Evolutionary conservation across 805 yeast genomes (phyloP).

Genomic region (Debaryomyces castellii): DNA sequence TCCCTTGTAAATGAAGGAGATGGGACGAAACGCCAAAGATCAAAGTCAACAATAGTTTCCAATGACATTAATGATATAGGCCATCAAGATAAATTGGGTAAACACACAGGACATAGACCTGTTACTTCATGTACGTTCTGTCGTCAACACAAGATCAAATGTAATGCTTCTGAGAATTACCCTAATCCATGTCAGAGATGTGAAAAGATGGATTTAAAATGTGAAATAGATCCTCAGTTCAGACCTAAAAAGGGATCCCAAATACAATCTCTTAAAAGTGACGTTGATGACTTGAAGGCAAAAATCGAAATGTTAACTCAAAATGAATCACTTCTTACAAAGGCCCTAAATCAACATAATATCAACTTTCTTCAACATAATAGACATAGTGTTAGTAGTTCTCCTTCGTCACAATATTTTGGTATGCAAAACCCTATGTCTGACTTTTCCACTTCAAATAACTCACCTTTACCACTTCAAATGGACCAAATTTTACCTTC

Average conservation of each 20-base stretch:
- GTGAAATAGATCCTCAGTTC: constrained; percentile 90
- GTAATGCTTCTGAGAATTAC: constrained; percentile 82
- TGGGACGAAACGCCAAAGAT: constrained; percentile 3
- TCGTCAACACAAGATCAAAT: constrained; percentile 89
- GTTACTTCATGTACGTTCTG: constrained; percentile 94
- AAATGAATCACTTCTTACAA: constrained; percentile 67
- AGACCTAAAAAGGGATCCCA: constrained; percentile 91
- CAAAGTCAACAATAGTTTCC: constrained; percentile 3
- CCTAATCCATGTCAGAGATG: constrained; percentile 86
- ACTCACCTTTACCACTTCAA: constrained; percentile 4
- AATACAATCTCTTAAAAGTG: constrained; percentile 78
- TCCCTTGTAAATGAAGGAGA: neutral
- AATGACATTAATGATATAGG: neutral
- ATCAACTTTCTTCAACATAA: constrained; percentile 26
- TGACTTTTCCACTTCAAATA: constrained; percentile 8
- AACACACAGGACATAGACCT: constrained; percentile 63
- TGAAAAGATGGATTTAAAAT: constrained; percentile 70
- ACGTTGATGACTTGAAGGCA: constrained; percentile 75
- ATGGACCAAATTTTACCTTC: constrained; percentile 11
- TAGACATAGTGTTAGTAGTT: constrained; percentile 4
- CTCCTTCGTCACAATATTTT: constrained; percentile 4
- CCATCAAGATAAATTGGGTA: constrained; percentile 9
- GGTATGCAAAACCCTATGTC: neutral
- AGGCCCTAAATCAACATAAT: constrained; percentile 53
- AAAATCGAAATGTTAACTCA: constrained; percentile 64